These are phyloP conservation scores for Botryosphaeria dothidea DNA, from an alignment of 2,329 filamentous ascomycete genomes.

Conservation along the genomic window DNA sequence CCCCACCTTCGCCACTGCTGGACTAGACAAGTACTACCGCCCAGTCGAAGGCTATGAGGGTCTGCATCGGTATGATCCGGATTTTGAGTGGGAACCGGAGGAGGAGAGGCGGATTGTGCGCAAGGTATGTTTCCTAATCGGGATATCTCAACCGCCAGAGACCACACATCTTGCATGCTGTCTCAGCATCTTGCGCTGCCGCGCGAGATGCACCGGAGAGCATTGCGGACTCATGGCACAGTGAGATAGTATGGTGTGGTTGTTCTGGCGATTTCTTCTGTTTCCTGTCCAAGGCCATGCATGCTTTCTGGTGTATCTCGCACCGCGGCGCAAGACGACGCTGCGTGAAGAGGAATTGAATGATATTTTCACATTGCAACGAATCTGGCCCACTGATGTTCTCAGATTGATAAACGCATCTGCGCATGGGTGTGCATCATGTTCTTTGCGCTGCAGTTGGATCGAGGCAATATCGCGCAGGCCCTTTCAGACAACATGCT, in stretches of 20 bases:
- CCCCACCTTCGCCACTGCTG: conserved; percentile 33
- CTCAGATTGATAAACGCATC: conserved; percentile 53
- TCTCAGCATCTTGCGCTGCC: not conserved
- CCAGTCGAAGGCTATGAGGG: conserved; percentile 61
- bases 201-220: not conserved
- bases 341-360: not conserved
- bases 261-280: not conserved
- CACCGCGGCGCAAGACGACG: not conserved
- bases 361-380: not conserved
- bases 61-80: conserved; percentile 59
- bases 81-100: conserved; percentile 56
- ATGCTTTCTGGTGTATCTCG: not conserved
- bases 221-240: not conserved
- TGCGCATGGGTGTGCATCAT: conserved; percentile 55
- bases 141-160: not conserved
- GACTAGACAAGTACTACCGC: conserved; percentile 45
- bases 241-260: not conserved
- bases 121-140: conserved; percentile 43
- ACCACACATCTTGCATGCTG: not conserved
- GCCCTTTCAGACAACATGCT: conserved; percentile 39
- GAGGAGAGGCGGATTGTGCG: conserved; percentile 59
- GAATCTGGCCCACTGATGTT: not conserved
- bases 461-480: conserved; percentile 48
- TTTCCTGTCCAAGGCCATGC: not conserved
- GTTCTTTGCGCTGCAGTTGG: conserved; percentile 56